Percentiles rank a stretch among this genome's conserved stretches.
These are phyloP conservation scores for Aureobasidium sp. DNA, from an alignment of 2,329 filamentous ascomycete species.

Conservation along the genomic window DNA sequence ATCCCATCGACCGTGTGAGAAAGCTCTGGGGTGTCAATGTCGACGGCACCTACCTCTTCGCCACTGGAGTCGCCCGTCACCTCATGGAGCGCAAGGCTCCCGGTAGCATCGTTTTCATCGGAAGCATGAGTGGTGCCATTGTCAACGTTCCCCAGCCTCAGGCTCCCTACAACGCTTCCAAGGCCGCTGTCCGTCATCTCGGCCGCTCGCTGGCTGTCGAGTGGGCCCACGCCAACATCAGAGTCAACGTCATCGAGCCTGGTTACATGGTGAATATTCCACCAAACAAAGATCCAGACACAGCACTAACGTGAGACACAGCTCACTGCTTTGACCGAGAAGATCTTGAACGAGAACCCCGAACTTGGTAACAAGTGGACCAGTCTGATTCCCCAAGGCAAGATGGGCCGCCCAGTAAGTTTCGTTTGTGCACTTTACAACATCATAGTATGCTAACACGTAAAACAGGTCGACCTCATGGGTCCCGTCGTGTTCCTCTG, in stretches of 20 bases:
- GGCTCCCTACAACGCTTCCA: conserved; percentile 84
- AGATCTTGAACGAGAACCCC: conserved; percentile 89
- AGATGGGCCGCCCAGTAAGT: conserved; percentile 68
- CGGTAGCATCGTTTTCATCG: conserved; percentile 89
- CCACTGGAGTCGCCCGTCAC: conserved; percentile 75
- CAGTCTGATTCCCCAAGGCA: conserved; percentile 81
- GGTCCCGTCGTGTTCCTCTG: conserved; percentile 81
- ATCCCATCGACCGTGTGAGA: conserved; percentile 82
- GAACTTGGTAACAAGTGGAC: conserved; percentile 87
- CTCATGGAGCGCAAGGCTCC: conserved; percentile 70
- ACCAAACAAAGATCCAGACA: too few species aligned
- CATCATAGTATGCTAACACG: conserved; percentile 21
- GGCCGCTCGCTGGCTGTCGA: conserved; percentile 84
- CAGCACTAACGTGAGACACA: conserved; percentile 29
- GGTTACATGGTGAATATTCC: conserved; percentile 94
- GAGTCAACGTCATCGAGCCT: conserved; percentile 89
- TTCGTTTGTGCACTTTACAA: background rate
- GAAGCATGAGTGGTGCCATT: conserved; percentile 87
- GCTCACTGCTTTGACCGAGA: conserved; percentile 55
- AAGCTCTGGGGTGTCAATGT: conserved; percentile 95
- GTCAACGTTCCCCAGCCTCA: conserved; percentile 95
- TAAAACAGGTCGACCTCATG: conserved; percentile 62
- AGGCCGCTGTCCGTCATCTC: conserved; percentile 84
- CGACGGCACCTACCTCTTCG: conserved; percentile 83
- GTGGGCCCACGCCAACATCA: conserved; percentile 79